Evolutionary conservation across 345 rosid genomes (phyloP), one percentile per base, ranked within the genome.

Genomic region (Garcia nutans): DNA sequence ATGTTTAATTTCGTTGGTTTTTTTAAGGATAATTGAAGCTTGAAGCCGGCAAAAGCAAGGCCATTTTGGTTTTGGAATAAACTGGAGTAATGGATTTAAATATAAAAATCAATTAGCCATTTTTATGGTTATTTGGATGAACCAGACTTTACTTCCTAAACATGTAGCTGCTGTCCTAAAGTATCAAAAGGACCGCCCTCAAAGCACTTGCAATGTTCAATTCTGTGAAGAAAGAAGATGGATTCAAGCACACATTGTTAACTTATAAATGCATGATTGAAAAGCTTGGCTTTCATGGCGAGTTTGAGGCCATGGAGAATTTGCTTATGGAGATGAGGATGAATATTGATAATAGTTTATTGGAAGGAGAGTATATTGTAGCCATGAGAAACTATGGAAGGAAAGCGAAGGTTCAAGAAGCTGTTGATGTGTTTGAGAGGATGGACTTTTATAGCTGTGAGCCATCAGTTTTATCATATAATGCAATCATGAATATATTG

Each of bases 341-440:
- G 75, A 88, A 88, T 76, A 73, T 88, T 0, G 79, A 86, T 41
- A 85, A 79, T 76, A 41, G 83, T 77, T 84, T 87, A 78, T 86
- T 95, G 54, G 99, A 96, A 84, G 94, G 92, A 61, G 88, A 89
- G 45, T 93, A 93, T 73, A 80, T 92, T 33, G 87, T 86, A 28
- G 92, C 83, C 31, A 90, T 93, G 87, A 90, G 84, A 82, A 88
- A 76, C 61, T 93, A 89, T 71, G 96, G 99, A 44, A 81, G 84
- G 83, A 93, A 87, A 87, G 85, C 87, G 77, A 95, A 81, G 88
- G 84, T 91, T 83, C 97, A 89, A 76, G 94, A 90, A 77, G 97
- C 97, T 49, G 90, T 91, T 8, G 82, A 91, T 76, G 87, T 90
- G 74, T 96, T 96, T 83, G 94, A 93, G 84, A 95, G 98, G 81